These are phyloP conservation scores for Corchorus olitorius DNA, from an alignment of 345 rosid genomes.

Conservation along the genomic window DNA sequence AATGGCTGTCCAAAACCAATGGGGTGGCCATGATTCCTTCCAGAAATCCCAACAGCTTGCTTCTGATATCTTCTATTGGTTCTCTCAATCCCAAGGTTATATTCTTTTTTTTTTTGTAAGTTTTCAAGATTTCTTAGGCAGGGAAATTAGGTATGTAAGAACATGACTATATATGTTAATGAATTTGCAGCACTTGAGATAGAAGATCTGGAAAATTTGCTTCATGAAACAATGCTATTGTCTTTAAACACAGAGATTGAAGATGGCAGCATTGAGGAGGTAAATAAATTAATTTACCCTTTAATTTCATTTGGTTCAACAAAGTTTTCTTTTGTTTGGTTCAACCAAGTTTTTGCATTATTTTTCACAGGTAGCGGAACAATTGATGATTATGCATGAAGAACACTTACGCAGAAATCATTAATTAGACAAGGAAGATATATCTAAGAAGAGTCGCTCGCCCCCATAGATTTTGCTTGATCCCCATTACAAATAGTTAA, in stretches of 20 bases:
- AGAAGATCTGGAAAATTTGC: conserved; percentile 73
- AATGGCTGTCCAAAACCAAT: conserved; percentile 70
- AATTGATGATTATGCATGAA: conserved; percentile 51
- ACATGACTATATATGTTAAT: background rate
- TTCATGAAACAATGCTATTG: conserved; percentile 73
- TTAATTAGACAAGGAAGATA: conserved; percentile 12
- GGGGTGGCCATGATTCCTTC: conserved; percentile 80
- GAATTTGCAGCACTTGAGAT: conserved; percentile 39
- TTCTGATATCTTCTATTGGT: conserved; percentile 49
- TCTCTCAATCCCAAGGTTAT: conserved; percentile 54
- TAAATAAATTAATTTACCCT: background rate
- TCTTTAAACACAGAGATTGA: conserved; percentile 84
- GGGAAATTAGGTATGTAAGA: background rate
- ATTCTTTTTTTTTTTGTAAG: background rate
- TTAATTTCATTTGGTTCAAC: background rate
- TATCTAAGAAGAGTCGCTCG: background rate
- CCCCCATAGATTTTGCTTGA: too few species aligned
- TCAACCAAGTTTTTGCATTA: background rate
- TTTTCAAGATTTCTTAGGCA: background rate
- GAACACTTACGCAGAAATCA: conserved; percentile 36
- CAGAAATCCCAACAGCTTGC: conserved; percentile 50
- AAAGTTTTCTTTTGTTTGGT: background rate
- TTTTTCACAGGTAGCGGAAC: conserved; percentile 48
- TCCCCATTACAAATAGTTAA: background rate
- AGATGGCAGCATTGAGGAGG: conserved; percentile 92